Evolutionary conservation across 176 grass and related monocot genomes (phyloP), one percentile per base, ranked within the genome.

Genomic region (Miscanthus lutarioriparius): DNA sequence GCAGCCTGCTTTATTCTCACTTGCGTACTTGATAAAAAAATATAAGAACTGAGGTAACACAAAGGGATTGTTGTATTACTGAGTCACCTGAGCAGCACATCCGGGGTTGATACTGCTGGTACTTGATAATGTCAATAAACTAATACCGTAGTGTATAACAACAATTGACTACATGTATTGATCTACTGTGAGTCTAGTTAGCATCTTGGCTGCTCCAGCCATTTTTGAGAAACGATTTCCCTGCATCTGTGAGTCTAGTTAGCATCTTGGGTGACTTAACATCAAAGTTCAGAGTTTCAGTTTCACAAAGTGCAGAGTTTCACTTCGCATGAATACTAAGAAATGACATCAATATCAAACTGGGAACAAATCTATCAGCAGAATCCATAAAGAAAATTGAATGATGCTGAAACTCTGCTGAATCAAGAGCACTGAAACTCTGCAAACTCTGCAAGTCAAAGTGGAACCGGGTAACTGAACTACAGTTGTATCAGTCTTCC

Each of bases 151-250:
- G 41, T 67, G 26, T 30, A 47, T 68, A 58, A 8, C 45, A 61
- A 58, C 56, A 69, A 33, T 13, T 62, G 23, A n/a, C 28, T 47
- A 58, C 67, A 79, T 32, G 5, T 30, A 70, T 22, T 22, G 30
- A 69, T 47, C 65, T n/a, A 47, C 54, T 79, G 22, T 72, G 19
- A 44, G 25, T 53, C 72, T 53, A 70, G 35, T 49, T 75, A 82
- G 27, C 72, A 83, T 72, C 73, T 92, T 88, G 67, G 65, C 44
- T 69, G 64, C 69, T 79, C 82, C 41, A 91, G 75, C 51, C 86
- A 97, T 23, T 92, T 94, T 86, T 93, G 70, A 73, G 87, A 94
- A 97, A 28, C 95, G 82, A 77, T 90, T 89, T 48, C 75, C 90
- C 95, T 97, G 86, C 33, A 90, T n/a, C n/a, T n/a, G n/a, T n/a